These are phyloP conservation scores for Ilyonectria sp. DNA, from an alignment of 2,329 filamentous ascomycete species.

Conservation along the genomic window DNA sequence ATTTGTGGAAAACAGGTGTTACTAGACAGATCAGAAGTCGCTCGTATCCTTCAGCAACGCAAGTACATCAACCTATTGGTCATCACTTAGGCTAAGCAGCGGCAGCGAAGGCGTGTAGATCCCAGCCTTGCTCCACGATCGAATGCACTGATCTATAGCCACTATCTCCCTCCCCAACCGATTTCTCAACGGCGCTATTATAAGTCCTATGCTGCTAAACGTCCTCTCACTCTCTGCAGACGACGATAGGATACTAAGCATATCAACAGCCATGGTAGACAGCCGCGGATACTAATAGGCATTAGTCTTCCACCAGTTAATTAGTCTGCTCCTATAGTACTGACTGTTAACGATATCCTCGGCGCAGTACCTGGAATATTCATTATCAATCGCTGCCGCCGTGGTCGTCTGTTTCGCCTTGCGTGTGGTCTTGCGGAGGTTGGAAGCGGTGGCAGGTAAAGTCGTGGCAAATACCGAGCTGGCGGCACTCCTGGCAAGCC, in stretches of 20 bases:
- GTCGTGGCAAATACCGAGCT: neutral
- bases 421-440: neutral
- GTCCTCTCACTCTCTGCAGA: neutral
- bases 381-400: neutral
- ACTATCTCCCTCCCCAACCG: conserved; percentile 9
- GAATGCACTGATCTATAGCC: conserved; percentile 6
- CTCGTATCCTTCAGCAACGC: no score
- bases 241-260: conserved; percentile 6
- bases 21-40: neutral
- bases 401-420: neutral
- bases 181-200: conserved; percentile 6
- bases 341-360: neutral
- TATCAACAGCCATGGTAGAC: conserved; percentile 9
- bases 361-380: conserved; percentile 4
- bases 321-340: neutral
- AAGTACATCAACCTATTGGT: no score
- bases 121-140: conserved; percentile 6
- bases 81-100: no score
- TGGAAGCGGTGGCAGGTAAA: neutral
- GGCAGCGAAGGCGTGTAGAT: conserved; percentile 2
- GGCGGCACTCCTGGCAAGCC: neutral
- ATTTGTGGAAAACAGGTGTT: conserved; percentile 1
- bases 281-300: neutral
- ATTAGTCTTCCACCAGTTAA: conserved; percentile 9
- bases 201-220: conserved; percentile 5